Conservation (phyloP, 306 rosid genomes). For the Prunus salicina region DNA sequence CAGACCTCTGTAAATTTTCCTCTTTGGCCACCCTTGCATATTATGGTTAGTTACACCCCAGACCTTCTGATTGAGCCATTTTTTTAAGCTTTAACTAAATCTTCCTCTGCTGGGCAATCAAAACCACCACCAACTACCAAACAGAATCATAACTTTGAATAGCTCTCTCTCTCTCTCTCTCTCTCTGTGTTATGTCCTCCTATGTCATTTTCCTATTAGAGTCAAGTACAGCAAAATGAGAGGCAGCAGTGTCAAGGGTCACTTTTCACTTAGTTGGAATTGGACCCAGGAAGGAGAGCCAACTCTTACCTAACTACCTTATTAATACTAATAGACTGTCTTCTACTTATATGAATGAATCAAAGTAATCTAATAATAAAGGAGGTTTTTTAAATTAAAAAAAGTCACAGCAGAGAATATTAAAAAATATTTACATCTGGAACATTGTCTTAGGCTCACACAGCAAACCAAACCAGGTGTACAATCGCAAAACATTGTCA, state of each 20-base stretch:
- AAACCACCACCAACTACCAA: not conserved
- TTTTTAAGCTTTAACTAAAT: not conserved
- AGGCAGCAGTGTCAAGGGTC: not conserved
- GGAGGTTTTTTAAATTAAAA: not conserved
- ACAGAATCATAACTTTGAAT: not conserved
- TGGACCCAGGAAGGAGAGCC: not conserved
- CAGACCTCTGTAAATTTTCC: not conserved
- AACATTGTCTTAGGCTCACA: not conserved
- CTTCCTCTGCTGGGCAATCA: not conserved
- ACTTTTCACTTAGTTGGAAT: not conserved
- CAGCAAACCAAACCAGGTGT: not conserved
- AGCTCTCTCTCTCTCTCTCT: not conserved
- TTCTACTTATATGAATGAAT: too few relatives aligned
- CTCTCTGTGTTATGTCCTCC: not conserved
- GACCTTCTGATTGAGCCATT: not conserved
- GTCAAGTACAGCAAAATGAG: not conserved
- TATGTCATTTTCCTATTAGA: not conserved
- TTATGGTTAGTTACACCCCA: too few relatives aligned
- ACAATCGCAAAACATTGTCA: not conserved
- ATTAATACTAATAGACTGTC: conserved; percentile 2
- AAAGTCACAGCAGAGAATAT: not conserved
- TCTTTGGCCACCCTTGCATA: not conserved
- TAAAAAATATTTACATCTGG: not conserved
- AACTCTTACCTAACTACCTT: not conserved
- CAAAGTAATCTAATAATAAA: not conserved